A percentile compares a stretch with the other conserved stretches of the same genome.
phyloP scores from a whole-genome alignment of 192 early-diverging fungal genomes.

The Dimargaris verticillata region DNA sequence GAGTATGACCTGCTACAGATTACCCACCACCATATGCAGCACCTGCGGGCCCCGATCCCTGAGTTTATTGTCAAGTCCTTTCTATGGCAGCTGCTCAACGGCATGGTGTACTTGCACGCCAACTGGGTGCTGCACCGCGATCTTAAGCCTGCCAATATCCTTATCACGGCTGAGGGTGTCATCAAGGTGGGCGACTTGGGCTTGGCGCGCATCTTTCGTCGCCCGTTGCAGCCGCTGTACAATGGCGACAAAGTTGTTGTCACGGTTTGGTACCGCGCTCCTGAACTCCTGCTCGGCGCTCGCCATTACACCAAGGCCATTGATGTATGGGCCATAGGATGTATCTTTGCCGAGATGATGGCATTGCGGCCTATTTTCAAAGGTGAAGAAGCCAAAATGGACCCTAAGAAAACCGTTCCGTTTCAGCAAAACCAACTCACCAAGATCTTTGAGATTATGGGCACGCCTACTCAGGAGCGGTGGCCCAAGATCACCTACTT shows the following conservation, averaged over 20 bases:
- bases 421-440: conserved; percentile 74
- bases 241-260: conserved; percentile 78
- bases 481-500: conserved; percentile 59
- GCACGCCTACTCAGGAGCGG: conserved; percentile 63
- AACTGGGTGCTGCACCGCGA: conserved; percentile 79
- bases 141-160: conserved; percentile 86
- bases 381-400: conserved; percentile 76
- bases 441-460: conserved; percentile 74
- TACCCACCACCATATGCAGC: conserved; percentile 73
- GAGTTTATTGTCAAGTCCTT: conserved; percentile 77
- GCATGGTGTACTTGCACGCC: conserved; percentile 73
- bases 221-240: conserved; percentile 60
- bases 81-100: conserved; percentile 76
- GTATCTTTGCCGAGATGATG: conserved; percentile 89
- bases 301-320: conserved; percentile 78
- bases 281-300: conserved; percentile 76
- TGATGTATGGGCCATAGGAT: conserved; percentile 77
- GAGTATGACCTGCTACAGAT: conserved; percentile 86
- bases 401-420: conserved; percentile 61
- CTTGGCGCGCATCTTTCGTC: conserved; percentile 61
- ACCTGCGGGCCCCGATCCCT: conserved; percentile 58
- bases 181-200: conserved; percentile 94
- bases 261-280: conserved; percentile 94
- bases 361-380: conserved; percentile 69
- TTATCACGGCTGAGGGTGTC: conserved; percentile 73